Evolutionary conservation across 805 yeast genomes (phyloP).

Genomic region (Maudiozyma barnettii): DNA sequence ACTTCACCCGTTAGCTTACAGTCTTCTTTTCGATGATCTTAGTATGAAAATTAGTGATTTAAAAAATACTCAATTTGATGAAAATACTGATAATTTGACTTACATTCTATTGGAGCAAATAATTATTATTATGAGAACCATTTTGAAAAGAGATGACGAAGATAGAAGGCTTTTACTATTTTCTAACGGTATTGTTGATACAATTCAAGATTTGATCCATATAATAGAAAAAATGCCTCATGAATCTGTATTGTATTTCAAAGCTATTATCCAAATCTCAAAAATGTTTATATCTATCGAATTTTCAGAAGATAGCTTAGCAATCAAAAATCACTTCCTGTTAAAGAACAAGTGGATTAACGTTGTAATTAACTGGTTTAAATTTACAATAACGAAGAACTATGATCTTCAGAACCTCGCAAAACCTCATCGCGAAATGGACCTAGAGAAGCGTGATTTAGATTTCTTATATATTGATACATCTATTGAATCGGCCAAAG

Average conservation of each 20-base stretch:
- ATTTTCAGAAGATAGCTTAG: constrained; percentile 15
- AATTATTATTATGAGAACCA: constrained; percentile 34
- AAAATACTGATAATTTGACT: constrained; percentile 14
- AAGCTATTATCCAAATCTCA: constrained; percentile 21
- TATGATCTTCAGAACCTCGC: constrained; percentile 21
- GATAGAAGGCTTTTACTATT: constrained; percentile 17
- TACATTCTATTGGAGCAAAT: constrained; percentile 38
- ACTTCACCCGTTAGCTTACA: constrained; percentile 46
- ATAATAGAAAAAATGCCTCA: constrained; percentile 13
- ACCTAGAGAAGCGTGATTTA: constrained; percentile 30
- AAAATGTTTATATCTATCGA: constrained; percentile 21
- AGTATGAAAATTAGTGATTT: constrained; percentile 28
- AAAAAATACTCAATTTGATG: constrained; percentile 8
- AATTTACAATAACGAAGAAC: constrained; percentile 36
- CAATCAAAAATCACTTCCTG: constrained; percentile 35
- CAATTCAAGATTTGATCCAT: constrained; percentile 24
- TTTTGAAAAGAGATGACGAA: constrained; percentile 24
- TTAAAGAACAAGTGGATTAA: constrained; percentile 41
- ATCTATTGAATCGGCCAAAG: constrained; percentile 49
- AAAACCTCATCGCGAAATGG: constrained; percentile 25
- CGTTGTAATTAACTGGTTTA: constrained; percentile 42
- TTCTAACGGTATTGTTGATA: constrained; percentile 24
- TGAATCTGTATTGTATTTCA: constrained; percentile 13
- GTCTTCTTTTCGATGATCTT: constrained; percentile 37
- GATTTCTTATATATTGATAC: constrained; percentile 44